Base-by-base conservation (phyloP, 768 basidiomycete species). In the Leccinum disarticulatum region DNA sequence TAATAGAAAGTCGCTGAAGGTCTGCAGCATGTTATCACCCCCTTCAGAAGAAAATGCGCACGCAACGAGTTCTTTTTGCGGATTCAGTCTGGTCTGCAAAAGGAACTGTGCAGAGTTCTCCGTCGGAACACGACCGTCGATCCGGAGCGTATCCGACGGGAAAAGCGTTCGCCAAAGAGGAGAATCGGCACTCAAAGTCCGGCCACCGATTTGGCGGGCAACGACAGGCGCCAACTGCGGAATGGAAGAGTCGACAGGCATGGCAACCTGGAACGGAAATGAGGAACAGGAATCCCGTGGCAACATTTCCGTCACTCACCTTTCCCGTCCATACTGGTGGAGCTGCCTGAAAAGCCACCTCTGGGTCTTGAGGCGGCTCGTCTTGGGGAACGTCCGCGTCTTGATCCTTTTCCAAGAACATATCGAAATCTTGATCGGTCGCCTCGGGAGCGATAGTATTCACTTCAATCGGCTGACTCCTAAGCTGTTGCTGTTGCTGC, bases 381-480 rank as follows among this genome's bases (percentile, higher is more conserved):
- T 49, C 65, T 55, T 54, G 67, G 52, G 64, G 66, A 41, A 73
- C 64, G 4, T 66, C 72, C 15, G 65, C 61, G 1, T 80, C 77
- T 30, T 79, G 72, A 15, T 83, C 82, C 61, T 87, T 83, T 59
- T 89, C 85, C 41, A 95, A 74, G 67, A 93, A 87, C 86, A 93
- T 90, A 65, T 93, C 92, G 66, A 95, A 93, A 70, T 93, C 92
- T 61, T 86, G 83, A 73, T 93, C 92, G 55, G 86, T 85, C 10
- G 86, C 80, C 60, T 80, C 83, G 53, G 64, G 66, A 17, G 68
- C 65, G 22, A 64, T 51, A 59, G 62, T 36, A 28, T 77, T 79
- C 43, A 74, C 74, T 66, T 81, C 83, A 63, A 83, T 80, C 9
- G 75, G 71, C 33, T 75, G 74, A n/a, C 79, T 79, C 63, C 77